Percentiles rank a stretch among this genome's conserved stretches.
phyloP scores from a whole-genome alignment of 2,329 filamentous ascomycete species.

The Arthrobotrys sinensis region DNA sequence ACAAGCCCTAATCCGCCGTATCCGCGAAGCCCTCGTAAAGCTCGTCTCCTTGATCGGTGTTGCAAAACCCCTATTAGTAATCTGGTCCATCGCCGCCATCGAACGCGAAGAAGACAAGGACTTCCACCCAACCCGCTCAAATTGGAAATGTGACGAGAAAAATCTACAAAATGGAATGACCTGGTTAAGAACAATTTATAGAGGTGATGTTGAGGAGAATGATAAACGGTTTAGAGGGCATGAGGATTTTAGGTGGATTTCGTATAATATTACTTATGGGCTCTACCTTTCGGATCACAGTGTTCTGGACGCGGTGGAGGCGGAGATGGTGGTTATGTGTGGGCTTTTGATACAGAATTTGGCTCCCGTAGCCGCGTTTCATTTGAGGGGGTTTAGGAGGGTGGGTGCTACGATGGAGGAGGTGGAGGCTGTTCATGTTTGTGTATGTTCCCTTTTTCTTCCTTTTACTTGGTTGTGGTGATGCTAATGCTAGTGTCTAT shows the following conservation, averaged over 20 bases:
- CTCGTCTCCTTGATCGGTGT: constrained; percentile 74
- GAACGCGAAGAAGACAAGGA: constrained; percentile 75
- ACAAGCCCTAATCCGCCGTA: constrained; percentile 70
- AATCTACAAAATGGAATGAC: constrained; percentile 72
- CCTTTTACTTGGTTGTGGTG: neutral
- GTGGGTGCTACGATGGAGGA: constrained; percentile 70
- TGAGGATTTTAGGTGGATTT: constrained; percentile 72
- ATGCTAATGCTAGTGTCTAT: neutral
- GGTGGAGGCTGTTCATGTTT: constrained; percentile 66
- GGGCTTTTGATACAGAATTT: constrained; percentile 76
- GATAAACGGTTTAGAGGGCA: constrained; percentile 69
- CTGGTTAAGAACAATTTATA: constrained; percentile 73
- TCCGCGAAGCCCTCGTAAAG: constrained; percentile 76
- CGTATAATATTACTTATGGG: constrained; percentile 74
- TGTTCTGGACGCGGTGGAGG: constrained; percentile 73
- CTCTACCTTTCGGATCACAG: constrained; percentile 74
- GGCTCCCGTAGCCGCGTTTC: constrained; percentile 72
- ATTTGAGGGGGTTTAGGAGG: constrained; percentile 71
- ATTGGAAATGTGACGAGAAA: constrained; percentile 74
- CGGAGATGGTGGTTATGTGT: constrained; percentile 72
- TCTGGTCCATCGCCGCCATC: constrained; percentile 72
- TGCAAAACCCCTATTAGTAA: constrained; percentile 75
- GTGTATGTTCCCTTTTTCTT: constrained; percentile 45
- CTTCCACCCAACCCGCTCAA: constrained; percentile 71
- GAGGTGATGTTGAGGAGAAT: constrained; percentile 65